Conservation (phyloP, 2,329 filamentous ascomycete genomes). For the Talaromyces funiculosus region DNA sequence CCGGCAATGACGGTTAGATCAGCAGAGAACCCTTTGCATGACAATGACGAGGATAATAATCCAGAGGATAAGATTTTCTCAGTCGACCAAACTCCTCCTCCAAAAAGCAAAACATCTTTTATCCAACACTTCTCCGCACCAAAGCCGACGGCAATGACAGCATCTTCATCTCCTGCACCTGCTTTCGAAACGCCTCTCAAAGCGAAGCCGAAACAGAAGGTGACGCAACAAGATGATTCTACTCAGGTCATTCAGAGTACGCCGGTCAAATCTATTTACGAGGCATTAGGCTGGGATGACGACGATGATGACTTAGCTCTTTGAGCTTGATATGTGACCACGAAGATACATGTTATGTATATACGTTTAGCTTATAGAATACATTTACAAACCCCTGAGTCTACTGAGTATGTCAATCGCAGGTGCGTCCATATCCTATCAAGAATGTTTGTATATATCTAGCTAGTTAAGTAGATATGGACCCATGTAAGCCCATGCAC, state of each 20-base stretch:
- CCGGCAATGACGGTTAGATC: background rate
- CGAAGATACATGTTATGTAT: background rate
- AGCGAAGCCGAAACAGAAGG: slow-evolving; percentile 20
- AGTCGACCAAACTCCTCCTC: slow-evolving; percentile 3
- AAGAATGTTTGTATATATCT: too few relatives aligned
- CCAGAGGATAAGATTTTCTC: background rate
- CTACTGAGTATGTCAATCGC: background rate
- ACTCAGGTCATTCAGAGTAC: slow-evolving; percentile 15
- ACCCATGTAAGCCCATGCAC: too few relatives aligned
- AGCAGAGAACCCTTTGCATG: background rate
- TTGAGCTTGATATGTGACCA: background rate
- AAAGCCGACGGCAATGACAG: background rate
- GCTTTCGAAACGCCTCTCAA: slow-evolving; percentile 32
- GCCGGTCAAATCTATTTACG: slow-evolving; percentile 23
- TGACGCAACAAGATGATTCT: slow-evolving; percentile 4
- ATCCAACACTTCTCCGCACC: background rate
- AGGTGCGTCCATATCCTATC: too few relatives aligned
- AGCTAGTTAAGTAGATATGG: too few relatives aligned
- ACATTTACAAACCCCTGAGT: background rate
- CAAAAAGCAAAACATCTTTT: slow-evolving; percentile 1
- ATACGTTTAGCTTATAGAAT: background rate
- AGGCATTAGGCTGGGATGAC: background rate
- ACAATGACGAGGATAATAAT: background rate
- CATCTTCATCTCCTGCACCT: slow-evolving; percentile 15
- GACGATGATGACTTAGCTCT: background rate